Base-by-base conservation (phyloP, 1,284 basidiomycete species). In the Dichomitus squalens region DNA sequence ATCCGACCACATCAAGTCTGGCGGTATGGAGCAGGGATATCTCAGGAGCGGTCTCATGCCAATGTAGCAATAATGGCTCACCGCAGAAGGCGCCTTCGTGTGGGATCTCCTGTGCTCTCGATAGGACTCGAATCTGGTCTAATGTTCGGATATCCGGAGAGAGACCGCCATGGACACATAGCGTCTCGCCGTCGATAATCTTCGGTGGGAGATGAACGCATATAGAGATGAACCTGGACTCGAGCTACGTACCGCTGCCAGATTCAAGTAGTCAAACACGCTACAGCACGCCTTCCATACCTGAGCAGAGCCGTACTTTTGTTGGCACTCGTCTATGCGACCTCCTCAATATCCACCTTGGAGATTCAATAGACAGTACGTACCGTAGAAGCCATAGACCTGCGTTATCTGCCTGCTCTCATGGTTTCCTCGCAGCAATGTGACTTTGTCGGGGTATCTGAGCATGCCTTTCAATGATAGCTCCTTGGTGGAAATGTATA, bases 51-150 rank as follows among this genome's bases (percentile, higher is more conserved):
- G n/a, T n/a, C 21, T 9, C 29, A 27, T 23, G 4, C n/a, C 11
- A 27, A 2, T 3, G 27, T 31, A 33, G 23, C 33, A 27, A 34
- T 53, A 33, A 43, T 21, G 23, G 67, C 87, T 53, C 65, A 93
- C 93, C 93, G 66, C 96, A 98, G 72, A 98, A 98, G 1, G 95
- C 93, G n/a, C 95, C 95, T 71, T 97, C 95, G 70, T 98, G 95
- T 1, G 96, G 95, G 46, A 97, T 95, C 74, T 98, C 95, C 69
- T 97, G 95, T 0, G 94, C 93, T 62, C 95, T 80, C 20, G 93
- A 93, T 54, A 98, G 79, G 16, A 95, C 92, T 23, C 95, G 84
- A 59, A 97, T 93, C 73, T 97, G 94, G 72, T 97, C 95, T 4
- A 96, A 77, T 1, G 93, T 96, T 48, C 93, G 83, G 60, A 98